phyloP scores from a whole-genome alignment of 75 land plant species.

The Cupressus sempervirens region DNA sequence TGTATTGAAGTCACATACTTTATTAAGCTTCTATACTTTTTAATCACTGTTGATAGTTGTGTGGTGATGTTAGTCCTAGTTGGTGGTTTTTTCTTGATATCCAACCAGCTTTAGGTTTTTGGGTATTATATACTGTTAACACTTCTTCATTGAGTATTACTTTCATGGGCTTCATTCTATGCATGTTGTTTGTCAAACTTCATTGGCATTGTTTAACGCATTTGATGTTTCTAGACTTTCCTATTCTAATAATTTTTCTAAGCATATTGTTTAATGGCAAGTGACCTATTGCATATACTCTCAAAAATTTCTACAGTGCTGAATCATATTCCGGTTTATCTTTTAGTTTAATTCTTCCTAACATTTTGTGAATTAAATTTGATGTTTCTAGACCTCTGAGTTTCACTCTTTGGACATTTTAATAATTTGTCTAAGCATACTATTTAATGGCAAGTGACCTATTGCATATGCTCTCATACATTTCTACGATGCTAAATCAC shows the following conservation, averaged over 20 bases:
- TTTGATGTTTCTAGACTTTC: neutral
- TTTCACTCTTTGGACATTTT: neutral
- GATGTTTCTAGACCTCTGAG: neutral
- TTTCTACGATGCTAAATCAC: neutral
- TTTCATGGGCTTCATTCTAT: neutral
- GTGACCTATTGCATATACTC: neutral
- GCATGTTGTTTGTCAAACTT: neutral
- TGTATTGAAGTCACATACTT: constrained; percentile 1
- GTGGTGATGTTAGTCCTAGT: no score
- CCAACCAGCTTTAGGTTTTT: neutral
- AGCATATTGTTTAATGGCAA: neutral
- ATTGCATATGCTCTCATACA: neutral
- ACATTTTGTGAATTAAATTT: no score
- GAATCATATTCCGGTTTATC: neutral
- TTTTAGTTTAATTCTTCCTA: neutral
- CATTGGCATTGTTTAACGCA: neutral
- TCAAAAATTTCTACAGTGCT: neutral
- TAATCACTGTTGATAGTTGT: neutral
- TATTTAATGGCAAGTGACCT: neutral
- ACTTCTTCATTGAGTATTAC: neutral
- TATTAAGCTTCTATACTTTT: neutral
- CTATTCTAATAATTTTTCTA: neutral
- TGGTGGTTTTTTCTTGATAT: neutral
- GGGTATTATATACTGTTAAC: neutral
- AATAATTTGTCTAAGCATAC: neutral